Percentiles rank a stretch among this genome's conserved stretches.
These are phyloP conservation scores for Stagonosporopsis chrysanthemi DNA, from an alignment of 2,329 filamentous ascomycete genomes.

Conservation along the genomic window DNA sequence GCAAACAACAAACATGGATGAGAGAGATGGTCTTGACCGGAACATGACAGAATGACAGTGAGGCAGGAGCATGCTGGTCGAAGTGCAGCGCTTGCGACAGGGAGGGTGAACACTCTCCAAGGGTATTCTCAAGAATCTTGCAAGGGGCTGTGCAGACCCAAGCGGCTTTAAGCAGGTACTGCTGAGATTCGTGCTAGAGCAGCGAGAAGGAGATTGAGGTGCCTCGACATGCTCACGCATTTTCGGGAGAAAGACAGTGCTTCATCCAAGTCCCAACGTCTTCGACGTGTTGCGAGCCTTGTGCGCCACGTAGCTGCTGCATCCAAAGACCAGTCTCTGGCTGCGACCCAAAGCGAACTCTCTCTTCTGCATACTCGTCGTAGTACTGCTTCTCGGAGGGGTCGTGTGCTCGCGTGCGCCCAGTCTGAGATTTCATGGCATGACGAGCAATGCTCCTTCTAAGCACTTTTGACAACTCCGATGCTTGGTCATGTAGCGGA, in stretches of 20 bases:
- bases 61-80: too few relatives aligned
- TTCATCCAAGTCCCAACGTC: conserved; percentile 41
- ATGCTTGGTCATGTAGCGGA: conserved; percentile 50
- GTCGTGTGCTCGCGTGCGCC: conserved; percentile 35
- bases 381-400: conserved; percentile 38
- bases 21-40: too few relatives aligned
- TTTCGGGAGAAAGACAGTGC: conserved; percentile 9
- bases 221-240: neutral
- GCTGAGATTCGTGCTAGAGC: too few relatives aligned
- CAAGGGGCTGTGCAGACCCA: too few relatives aligned
- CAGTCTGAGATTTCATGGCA: conserved; percentile 32
- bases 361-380: conserved; percentile 34
- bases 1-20: too few relatives aligned
- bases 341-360: conserved; percentile 25
- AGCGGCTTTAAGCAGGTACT: too few relatives aligned
- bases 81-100: too few relatives aligned
- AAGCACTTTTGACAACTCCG: conserved; percentile 52
- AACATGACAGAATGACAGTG: too few relatives aligned
- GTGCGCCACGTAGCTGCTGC: conserved; percentile 13
- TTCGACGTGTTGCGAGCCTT: conserved; percentile 25
- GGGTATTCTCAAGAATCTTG: too few relatives aligned
- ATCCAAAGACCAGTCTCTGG: conserved; percentile 40
- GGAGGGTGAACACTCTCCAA: too few relatives aligned
- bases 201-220: neutral
- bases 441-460: conserved; percentile 51